Evolutionary conservation across 768 basidiomycete genomes (phyloP), one percentile per base, ranked within the genome.

Genomic region (Russula griseocarnosa): DNA sequence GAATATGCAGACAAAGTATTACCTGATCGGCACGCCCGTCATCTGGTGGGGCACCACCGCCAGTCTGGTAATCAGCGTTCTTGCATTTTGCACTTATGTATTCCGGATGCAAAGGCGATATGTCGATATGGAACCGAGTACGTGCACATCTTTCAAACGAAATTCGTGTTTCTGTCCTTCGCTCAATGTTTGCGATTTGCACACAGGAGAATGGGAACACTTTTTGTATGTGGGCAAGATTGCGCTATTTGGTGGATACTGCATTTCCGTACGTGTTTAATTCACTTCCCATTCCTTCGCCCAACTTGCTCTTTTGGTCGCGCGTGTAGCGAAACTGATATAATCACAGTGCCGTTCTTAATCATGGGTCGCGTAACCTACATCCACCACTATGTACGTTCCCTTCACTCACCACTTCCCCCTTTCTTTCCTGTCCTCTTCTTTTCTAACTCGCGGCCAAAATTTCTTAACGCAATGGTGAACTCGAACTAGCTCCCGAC

Each of bases 331-430:
- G 28, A 44, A 20, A 30, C 55, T 63, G 61, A 56, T 52, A 46
- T 22, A n/a, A 22, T 22, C 34, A 69, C 38, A 97, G 95, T 88
- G 26, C 96, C 96, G 1, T 99, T 98, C 86, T 77, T 98, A 68
- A 86, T 98, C 77, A 99, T 99, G 97, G 95, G 92, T 24, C 92
- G 94, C 63, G 92, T 94, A 4, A 97, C 94, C 34, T 98, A 98
- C 70, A 77, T 98, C 30, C 96, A 98, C 74, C 94, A 97, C 79
- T 98, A 96, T 73, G 92, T 95, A 69, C 68, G 90, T 83, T 30
- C 14, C 5, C 8, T 28, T 4, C 18, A 10, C 46, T 52, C 14
- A 9, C n/a, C 8, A 20, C 11, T 30, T 14, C 47, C 18, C 22
- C 34, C 49, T 20, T 61, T 22, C 10, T n/a, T n/a, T 18, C 6